Conservation (phyloP, 352 stramenopile species). For the Globisporangium nagaii region DNA sequence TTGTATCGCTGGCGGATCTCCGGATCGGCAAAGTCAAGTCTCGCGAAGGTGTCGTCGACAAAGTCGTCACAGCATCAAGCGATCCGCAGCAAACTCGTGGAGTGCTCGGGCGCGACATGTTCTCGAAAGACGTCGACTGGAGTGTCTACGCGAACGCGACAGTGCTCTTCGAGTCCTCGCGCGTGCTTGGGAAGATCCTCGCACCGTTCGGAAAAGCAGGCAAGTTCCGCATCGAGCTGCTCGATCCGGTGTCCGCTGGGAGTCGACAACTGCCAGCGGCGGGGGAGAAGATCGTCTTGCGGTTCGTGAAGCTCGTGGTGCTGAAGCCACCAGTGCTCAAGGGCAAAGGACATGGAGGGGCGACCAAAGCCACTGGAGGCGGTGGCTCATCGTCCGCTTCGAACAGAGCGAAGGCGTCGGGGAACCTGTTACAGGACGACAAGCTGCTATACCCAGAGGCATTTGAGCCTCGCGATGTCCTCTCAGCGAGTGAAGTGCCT, state of each 20-base stretch:
- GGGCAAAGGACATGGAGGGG: conserved; percentile 1
- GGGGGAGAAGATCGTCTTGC: conserved; percentile 47
- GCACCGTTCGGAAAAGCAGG: conserved; percentile 79
- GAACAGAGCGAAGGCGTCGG: background rate
- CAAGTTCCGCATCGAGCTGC: conserved; percentile 59
- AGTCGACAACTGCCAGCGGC: conserved; percentile 6
- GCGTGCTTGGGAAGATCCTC: conserved; percentile 40
- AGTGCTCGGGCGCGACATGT: conserved; percentile 71
- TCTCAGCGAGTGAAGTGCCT: background rate
- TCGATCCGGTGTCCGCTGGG: background rate
- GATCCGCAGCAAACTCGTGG: conserved; percentile 5
- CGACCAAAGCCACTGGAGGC: background rate
- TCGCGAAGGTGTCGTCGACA: conserved; percentile 57
- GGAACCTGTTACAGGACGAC: conserved; percentile 37
- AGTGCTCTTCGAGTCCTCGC: conserved; percentile 41
- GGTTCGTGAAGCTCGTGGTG: conserved; percentile 48
- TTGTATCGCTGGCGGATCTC: conserved; percentile 22
- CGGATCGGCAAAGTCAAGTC: conserved; percentile 63
- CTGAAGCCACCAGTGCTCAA: conserved; percentile 34
- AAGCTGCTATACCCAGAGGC: conserved; percentile 40
- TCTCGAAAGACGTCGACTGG: conserved; percentile 71
- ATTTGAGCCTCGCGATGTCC: conserved; percentile 7
- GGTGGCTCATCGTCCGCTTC: background rate
- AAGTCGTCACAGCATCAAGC: conserved; percentile 16
- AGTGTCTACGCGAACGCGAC: conserved; percentile 41